Percentiles rank a stretch among this genome's conserved stretches.
These are phyloP conservation scores for Auricularia auricula-judae DNA, from an alignment of 768 basidiomycete genomes.

Conservation along the genomic window DNA sequence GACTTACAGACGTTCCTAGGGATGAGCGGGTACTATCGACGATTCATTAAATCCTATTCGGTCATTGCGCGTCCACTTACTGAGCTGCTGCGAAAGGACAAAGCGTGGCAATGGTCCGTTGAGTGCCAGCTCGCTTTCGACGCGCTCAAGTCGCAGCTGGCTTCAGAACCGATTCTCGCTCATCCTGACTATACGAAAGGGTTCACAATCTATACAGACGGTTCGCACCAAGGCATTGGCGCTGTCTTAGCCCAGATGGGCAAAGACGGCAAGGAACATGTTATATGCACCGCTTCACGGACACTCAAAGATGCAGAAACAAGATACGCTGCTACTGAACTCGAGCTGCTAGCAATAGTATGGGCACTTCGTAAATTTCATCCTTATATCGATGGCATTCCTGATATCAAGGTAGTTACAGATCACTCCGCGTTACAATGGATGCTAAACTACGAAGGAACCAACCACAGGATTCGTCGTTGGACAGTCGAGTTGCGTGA, in stretches of 20 bases:
- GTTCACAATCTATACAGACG: neutral
- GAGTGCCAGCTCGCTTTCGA: neutral
- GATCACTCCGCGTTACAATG: neutral
- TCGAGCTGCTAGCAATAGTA: neutral
- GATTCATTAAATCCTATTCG: constrained; percentile 20
- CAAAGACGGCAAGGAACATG: neutral
- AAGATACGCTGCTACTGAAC: neutral
- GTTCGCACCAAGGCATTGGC: neutral
- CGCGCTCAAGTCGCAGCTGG: neutral
- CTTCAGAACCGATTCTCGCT: neutral
- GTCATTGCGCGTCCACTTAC: constrained; percentile 9
- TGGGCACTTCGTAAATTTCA: neutral
- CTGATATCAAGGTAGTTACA: neutral
- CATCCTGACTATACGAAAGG: neutral
- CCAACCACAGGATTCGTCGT: neutral
- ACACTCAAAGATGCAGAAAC: neutral
- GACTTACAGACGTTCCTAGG: constrained; percentile 19
- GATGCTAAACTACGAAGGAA: neutral
- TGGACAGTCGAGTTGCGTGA: neutral
- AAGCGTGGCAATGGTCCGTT: neutral
- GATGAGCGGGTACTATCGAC: constrained; percentile 20
- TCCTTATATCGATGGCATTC: neutral
- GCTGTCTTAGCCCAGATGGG: neutral
- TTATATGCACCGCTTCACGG: neutral
- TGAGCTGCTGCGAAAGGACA: neutral